Percentiles rank a stretch among this genome's conserved stretches.
phyloP scores from a whole-genome alignment of 2,329 filamentous ascomycete genomes.

The Gnomoniopsis sp. region DNA sequence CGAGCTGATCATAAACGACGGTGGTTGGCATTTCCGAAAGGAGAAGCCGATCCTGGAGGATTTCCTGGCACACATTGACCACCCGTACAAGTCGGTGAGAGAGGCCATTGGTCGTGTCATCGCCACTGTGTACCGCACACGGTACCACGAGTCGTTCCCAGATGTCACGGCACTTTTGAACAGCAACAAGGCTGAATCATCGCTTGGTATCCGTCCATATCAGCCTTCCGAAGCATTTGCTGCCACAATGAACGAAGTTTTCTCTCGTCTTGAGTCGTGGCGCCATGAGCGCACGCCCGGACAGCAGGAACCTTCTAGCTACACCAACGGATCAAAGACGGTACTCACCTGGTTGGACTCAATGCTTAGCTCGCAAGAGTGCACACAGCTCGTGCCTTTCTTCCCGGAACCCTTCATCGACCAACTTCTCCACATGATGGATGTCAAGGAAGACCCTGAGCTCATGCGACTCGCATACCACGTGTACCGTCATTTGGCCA shows the following conservation, averaged over 20 bases:
- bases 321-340: slow-evolving; percentile 95
- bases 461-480: slow-evolving; percentile 92
- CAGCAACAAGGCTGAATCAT: slow-evolving; percentile 73
- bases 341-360: slow-evolving; percentile 93
- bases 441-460: slow-evolving; percentile 97
- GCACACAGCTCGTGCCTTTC: slow-evolving; percentile 84
- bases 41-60: slow-evolving; percentile 85
- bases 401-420: slow-evolving; percentile 88
- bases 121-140: slow-evolving; percentile 81
- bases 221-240: slow-evolving; percentile 71
- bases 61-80: slow-evolving; percentile 87
- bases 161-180: slow-evolving; percentile 73
- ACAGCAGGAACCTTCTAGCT: slow-evolving; percentile 88
- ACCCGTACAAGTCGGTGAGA: slow-evolving; percentile 95
- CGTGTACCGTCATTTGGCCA: slow-evolving; percentile 93
- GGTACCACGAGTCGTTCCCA: slow-evolving; percentile 91
- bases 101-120: slow-evolving; percentile 92
- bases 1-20: slow-evolving; percentile 81
- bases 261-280: slow-evolving; percentile 81
- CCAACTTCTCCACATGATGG: slow-evolving; percentile 98
- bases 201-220: slow-evolving; percentile 83
- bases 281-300: slow-evolving; percentile 78
- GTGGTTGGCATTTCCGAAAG: slow-evolving; percentile 93
- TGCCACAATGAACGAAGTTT: slow-evolving; percentile 69
- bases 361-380: slow-evolving; percentile 87